Evolutionary conservation across 2,329 filamentous ascomycete genomes (phyloP), one percentile per base, ranked within the genome.

Genomic region (Blumeriella jaapii): DNA sequence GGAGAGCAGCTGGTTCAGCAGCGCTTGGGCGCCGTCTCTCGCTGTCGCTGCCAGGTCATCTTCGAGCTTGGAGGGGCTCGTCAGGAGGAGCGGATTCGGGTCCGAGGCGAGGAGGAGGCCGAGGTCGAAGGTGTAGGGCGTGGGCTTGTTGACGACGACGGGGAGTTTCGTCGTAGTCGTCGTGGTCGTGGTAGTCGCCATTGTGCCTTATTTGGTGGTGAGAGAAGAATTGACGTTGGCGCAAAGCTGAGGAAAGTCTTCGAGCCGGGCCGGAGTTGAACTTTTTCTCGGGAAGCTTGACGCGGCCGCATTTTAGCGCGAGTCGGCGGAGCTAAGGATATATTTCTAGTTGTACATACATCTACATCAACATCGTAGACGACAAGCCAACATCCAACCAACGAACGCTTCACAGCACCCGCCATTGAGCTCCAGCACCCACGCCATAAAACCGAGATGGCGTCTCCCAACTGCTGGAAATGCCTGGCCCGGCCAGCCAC

Each of bases 1-100:
- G 11, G 79, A 85, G 24, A 98, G 77, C 41, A 98, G 78, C 62
- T 96, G 87, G 69, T 94, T 94, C 59, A 98, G 76, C 40, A 98
- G 76, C 18, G 75, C 78, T 64, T 98, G 91, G 9, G 87, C 84
- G 60, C 84, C 86, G 61, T 94, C 85, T 53, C 87, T 83, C 36
- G 91, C 86, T 14, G 78, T 74, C 25, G 71, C 63, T 43, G 78
- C 69, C 41, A 96, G 77, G 39, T 73, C 71, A 17, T 67, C 63
- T 59, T 94, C 84, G 44, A 78, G 61, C 23, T 65, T 54, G 18
- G 59, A 45, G 34, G 51, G 39, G 41, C 61, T 61, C 32, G 71
- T 61, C 44, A 76, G 61, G 31, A 69, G 63, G 33, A 91, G 65
- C 2, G 89, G 84, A 62, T 95, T 96, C 24, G 86, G 74, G 62